A percentile compares a stretch with the other conserved stretches of the same genome.
These are phyloP conservation scores for Suhomyces emberorum DNA, from an alignment of 805 yeast species.

Conservation along the genomic window DNA sequence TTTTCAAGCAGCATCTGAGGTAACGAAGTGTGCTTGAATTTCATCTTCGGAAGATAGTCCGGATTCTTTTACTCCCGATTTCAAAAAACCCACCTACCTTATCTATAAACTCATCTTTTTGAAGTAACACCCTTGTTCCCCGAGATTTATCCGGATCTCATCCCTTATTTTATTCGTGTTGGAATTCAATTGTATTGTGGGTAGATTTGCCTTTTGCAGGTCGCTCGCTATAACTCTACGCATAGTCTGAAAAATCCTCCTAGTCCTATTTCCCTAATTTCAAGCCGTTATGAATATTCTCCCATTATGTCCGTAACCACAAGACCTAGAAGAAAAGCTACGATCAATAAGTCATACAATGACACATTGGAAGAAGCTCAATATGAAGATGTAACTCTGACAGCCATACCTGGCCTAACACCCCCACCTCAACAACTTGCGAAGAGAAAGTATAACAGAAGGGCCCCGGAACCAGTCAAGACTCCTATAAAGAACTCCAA, in stretches of 20 bases:
- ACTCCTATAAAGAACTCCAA: constrained; percentile 1
- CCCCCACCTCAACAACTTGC: constrained; percentile 1
- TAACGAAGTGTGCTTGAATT: too few relatives aligned
- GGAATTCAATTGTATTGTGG: too few relatives aligned
- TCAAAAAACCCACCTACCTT: too few relatives aligned
- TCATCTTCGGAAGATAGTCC: too few relatives aligned
- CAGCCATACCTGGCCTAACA: background rate
- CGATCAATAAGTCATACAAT: constrained; percentile 33
- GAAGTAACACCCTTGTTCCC: too few relatives aligned
- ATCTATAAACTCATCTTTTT: too few relatives aligned
- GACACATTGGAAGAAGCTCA: constrained; percentile 28
- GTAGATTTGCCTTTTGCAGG: too few relatives aligned
- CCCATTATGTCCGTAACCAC: constrained; percentile 16
- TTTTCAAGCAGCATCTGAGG: too few relatives aligned
- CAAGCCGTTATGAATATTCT: background rate
- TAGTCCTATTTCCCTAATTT: background rate
- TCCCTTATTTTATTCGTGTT: too few relatives aligned
- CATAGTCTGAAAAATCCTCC: background rate
- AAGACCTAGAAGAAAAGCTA: constrained; percentile 37
- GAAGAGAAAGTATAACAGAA: constrained; percentile 4
- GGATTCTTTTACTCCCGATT: too few relatives aligned
- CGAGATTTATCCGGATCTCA: too few relatives aligned
- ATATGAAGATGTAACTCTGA: constrained; percentile 17
- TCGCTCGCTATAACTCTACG: too few relatives aligned
- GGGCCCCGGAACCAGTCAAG: background rate